Conservation (phyloP, 2,329 filamentous ascomycete species). For the Colletotrichum sp. region DNA sequence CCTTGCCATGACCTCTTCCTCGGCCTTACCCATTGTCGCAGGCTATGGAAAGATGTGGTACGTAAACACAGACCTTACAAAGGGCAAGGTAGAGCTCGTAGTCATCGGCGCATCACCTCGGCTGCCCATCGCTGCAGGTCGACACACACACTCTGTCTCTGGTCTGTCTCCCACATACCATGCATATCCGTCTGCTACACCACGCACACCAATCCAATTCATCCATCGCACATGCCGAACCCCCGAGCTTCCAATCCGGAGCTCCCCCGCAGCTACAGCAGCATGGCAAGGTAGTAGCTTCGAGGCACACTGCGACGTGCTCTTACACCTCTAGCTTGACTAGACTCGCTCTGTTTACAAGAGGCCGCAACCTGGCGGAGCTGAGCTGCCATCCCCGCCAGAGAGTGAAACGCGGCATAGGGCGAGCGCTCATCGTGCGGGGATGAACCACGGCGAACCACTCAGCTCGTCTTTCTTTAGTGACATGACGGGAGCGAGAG, state of each 20-base stretch:
- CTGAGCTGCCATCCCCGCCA: background rate
- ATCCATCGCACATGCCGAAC: slow-evolving; percentile 12
- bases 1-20: slow-evolving; percentile 18
- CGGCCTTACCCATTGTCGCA: background rate
- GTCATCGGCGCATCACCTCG: slow-evolving; percentile 18
- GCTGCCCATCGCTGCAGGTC: slow-evolving; percentile 4
- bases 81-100: background rate
- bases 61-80: slow-evolving; percentile 12
- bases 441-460: slow-evolving; percentile 6
- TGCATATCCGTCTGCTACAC: background rate
- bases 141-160: background rate
- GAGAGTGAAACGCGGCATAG: slow-evolving; percentile 4
- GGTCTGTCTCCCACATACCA: background rate
- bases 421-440: slow-evolving; percentile 6
- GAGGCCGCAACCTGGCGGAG: background rate
- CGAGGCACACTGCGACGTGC: background rate
- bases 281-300: slow-evolving; percentile 6
- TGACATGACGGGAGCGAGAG: background rate
- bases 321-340: background rate
- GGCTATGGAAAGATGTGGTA: background rate
- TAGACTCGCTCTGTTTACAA: background rate
- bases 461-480: background rate
- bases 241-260: slow-evolving; percentile 1
- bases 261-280: slow-evolving; percentile 7
- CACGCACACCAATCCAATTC: background rate